Base-by-base conservation (phyloP, 768 basidiomycete genomes). In the Termitomyces titanicus region DNA sequence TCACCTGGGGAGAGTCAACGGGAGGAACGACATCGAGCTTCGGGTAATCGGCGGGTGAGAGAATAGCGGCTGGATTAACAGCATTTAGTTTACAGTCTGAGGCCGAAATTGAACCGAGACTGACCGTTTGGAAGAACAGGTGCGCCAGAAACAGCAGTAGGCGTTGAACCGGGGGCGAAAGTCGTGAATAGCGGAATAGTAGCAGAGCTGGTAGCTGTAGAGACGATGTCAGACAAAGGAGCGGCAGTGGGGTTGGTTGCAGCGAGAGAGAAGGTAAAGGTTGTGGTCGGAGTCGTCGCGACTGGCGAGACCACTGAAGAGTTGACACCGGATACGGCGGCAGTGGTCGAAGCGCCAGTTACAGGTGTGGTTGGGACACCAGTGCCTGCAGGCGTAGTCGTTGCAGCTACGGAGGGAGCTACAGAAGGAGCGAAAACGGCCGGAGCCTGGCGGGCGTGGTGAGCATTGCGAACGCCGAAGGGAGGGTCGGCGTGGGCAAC, bases 221-320 rank as follows among this genome's bases (percentile, higher is more conserved):
- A 73, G 24, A 74, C 69, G 55, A 87, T 84, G 9, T 64, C 67
- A 1, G 79, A 66, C 45, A 87, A 67, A 13, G 85, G 83, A 45
- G 83, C 68, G 40, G 85, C 85, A 29, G 84, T 86, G 0, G 85
- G 83, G 65, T 86, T 84, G 7, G 77, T 76, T 3, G 81, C 68
- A 9, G 66, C 57, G 18, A 84, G 69, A 17, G 78, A 70, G 66
- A 83, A 74, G 5, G 79, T 68, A 50, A 72, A 71, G 11, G 70
- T 68, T 0, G 74, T 69, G 2, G 71, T 59, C n/a, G 70, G 63
- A 20, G 59, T 59, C 11, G 70, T 53, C 31, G 64, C 53, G 37
- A 66, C 51, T 25, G 17, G 46, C 3, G 45, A n/a, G 25, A 15
- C 27, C 4, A 43, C 39, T 43, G 27, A 37, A 29, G 54, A 40